phyloP scores from a whole-genome alignment of 305 asterid genomes.

The Fraxinus albicans region DNA sequence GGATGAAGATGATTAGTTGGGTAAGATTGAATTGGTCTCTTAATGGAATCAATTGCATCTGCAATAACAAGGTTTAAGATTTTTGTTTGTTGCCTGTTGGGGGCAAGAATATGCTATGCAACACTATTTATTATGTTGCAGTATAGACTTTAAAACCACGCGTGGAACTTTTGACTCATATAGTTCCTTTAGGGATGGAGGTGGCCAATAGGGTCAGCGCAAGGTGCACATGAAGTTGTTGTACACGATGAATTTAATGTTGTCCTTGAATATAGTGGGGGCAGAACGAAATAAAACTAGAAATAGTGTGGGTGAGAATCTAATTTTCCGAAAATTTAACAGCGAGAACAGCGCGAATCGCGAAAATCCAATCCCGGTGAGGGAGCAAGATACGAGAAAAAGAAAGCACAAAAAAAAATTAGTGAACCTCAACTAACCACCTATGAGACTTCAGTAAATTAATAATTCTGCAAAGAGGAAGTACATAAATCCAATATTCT shows the following conservation, averaged over 20 bases:
- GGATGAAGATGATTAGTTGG: neutral
- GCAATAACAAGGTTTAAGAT: neutral
- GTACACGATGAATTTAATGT: neutral
- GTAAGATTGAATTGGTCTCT: neutral
- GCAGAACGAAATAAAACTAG: neutral
- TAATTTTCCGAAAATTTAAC: conserved; percentile 17
- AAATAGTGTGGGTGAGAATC: conserved; percentile 5
- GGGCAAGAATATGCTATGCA: neutral
- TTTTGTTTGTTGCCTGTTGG: neutral
- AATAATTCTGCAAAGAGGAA: neutral
- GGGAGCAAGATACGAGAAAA: neutral
- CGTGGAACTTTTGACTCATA: neutral
- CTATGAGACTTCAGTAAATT: neutral
- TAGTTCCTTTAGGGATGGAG: neutral
- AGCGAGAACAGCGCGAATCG: conserved; percentile 38
- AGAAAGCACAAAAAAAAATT: conserved; percentile 3
- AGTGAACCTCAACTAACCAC: neutral
- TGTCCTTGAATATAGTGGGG: neutral
- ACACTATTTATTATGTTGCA: neutral
- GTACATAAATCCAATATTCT: neutral
- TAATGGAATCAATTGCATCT: neutral
- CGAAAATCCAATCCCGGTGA: conserved; percentile 29
- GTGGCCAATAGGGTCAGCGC: neutral
- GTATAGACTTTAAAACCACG: neutral
- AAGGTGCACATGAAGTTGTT: neutral